Conservation (phyloP, 2,329 filamentous ascomycete species). For the Drechmeria coniospora region DNA sequence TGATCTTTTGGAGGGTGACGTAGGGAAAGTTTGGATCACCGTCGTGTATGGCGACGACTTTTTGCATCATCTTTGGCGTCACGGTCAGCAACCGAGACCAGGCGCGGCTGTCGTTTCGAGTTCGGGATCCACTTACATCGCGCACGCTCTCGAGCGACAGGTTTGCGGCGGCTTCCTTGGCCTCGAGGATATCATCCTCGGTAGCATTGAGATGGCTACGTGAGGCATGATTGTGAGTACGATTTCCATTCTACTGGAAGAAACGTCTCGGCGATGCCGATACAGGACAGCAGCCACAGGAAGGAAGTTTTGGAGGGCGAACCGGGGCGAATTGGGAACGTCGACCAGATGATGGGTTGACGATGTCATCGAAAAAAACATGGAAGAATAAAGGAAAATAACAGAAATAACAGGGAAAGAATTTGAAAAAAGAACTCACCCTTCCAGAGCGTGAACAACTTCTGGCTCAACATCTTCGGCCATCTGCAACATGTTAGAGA, state of each 20-base stretch:
- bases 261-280: background rate
- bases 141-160: slow-evolving; percentile 19
- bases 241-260: background rate
- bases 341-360: too few species aligned
- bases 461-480: too few species aligned
- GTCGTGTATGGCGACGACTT: slow-evolving; percentile 18
- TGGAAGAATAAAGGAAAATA: too few species aligned
- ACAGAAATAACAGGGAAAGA: too few species aligned
- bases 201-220: slow-evolving; percentile 18
- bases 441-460: too few species aligned
- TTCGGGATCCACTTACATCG: slow-evolving; percentile 8
- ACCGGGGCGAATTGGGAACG: too few species aligned
- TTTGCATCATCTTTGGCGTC: slow-evolving; percentile 15
- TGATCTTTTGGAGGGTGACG: slow-evolving; percentile 17
- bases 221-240: background rate
- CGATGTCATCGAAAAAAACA: too few species aligned
- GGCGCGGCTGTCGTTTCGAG: background rate
- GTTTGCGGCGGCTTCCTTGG: slow-evolving; percentile 19
- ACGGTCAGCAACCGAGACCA: background rate
- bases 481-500: too few species aligned
- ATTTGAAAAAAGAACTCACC: too few species aligned
- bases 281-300: background rate
- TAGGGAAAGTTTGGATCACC: slow-evolving; percentile 23
- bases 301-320: too few species aligned
- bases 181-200: slow-evolving; percentile 28